Base-by-base conservation (phyloP, 176 grass and related monocot species). In the Eleusine indica region DNA sequence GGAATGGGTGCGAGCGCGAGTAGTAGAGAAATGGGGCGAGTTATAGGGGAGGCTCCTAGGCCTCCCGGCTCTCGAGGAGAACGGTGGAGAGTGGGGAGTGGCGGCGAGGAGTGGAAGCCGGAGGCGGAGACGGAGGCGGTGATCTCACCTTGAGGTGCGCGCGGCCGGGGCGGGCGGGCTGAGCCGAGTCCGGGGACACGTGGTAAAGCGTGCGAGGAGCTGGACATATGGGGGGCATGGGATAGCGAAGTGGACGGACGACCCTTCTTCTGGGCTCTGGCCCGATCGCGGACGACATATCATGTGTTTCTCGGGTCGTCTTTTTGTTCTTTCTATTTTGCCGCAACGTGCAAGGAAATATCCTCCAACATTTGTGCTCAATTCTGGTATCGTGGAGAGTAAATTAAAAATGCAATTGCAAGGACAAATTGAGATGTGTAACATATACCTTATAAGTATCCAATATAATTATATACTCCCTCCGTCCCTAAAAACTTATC, bases 131-230 rank as follows among this genome's bases (percentile, higher is more conserved):
- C 63, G 9, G 82, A 79, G 21, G 21, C 57, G 21, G 57, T 86
- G 88, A 90, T 90, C 84, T 83, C 35, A 28, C 88, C 84, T 90
- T 25, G 84, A 68, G 39, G 41, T 56, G 71, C 48, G 74, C 67
- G 83, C 49, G 83, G 80, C 19, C 61, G 60, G 82, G 35, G 16
- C 22, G 19, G 42, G 25, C 7, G 9, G 56, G 80, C 66, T 5
- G 76, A 21, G 66, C 3, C 38, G 53, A 4, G 2, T n/a, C 3
- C 66, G n/a, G 16, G 18, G 74, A 83, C 84, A 83, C 84, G 88
- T 79, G 84, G 83, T 74, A 68, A 32, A 15, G 37, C 56, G 60
- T 64, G 71, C 56, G 32, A 39, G 18, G 70, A 37, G 44, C 25
- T 68, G 72, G 78, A 35, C 61, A 9, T 5, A 25, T 3, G 8